Base-by-base conservation (phyloP, 371 early-diverging fungal genomes). In the Chytridiales sp. region DNA sequence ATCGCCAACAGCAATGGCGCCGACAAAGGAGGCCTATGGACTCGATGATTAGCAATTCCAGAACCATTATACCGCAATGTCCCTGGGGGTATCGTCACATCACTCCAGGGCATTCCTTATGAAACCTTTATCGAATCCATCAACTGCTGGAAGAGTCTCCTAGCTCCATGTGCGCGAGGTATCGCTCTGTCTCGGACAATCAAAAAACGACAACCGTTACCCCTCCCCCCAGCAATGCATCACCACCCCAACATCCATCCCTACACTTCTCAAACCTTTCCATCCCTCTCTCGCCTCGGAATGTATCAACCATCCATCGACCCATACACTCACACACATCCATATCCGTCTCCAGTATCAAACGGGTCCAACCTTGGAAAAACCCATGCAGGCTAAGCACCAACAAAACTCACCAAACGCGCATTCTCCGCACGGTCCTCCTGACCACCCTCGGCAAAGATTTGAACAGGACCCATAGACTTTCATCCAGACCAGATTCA, bases 341-440 rank as follows among this genome's bases (percentile, higher is more conserved):
- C 4, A 4, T 24, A 26, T 17, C 8, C 42, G 24, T 19, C 21
- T 17, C 9, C 42, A 42, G 42, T 4, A 42, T 4, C 5, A 17
- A 24, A 42, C 42, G 42, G n/a, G 42, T 42, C 8, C 42, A 17
- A 17, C 24, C 8, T 4, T 4, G 42, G 4, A 24, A 4, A 17
- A 4, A 19, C 21, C 5, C 9, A 42, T 1, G 31, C 27, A n/a
- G n/a, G n/a, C n/a, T n/a, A 62, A 27, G 15, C 55, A n/a, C 32
- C 21, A 36, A 43, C 6, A 40, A 5, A 15, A 39, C 71, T 74
- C 83, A 92, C 93, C 86, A 98, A 72, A 74, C 98, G 95, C 57
- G 98, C 97, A 79, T 95, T 94, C 76, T 98, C 98, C 36, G 94
- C 96, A 62, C 93, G 84, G 80, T 96, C 98, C 76, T 98, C 94